Percentiles rank a stretch among this genome's conserved stretches.
These are phyloP conservation scores for Xylariomycetidae sp. DNA, from an alignment of 2,329 filamentous ascomycete genomes.

Conservation along the genomic window DNA sequence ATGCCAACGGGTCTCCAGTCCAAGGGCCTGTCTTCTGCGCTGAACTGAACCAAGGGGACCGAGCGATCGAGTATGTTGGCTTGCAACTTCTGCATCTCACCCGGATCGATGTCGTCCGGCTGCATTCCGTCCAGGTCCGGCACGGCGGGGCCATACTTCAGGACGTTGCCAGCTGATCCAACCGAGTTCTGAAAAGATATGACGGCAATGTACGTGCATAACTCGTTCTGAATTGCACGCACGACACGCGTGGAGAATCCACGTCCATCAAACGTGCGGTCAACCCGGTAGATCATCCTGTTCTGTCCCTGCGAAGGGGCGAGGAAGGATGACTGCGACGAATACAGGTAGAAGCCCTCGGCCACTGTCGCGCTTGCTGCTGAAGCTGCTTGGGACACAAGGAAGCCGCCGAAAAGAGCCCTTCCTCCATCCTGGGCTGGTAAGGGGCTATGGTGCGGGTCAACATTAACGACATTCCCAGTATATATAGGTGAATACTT, in stretches of 20 bases:
- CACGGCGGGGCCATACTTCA: constrained; percentile 1
- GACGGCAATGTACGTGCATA: constrained; percentile 7
- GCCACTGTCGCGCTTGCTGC: constrained; percentile 10
- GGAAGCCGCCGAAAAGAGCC: constrained; percentile 5
- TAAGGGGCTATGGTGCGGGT: background rate
- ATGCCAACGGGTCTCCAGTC: constrained; percentile 6
- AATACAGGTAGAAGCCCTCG: constrained; percentile 6
- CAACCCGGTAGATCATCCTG: constrained; percentile 6
- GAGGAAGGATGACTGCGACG: constrained; percentile 12
- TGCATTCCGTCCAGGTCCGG: constrained; percentile 1
- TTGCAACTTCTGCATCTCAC: constrained; percentile 1
- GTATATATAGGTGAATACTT: background rate
- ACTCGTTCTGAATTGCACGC: constrained; percentile 3
- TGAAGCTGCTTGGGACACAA: constrained; percentile 9
- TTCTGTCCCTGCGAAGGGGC: constrained; percentile 2
- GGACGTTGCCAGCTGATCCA: background rate
- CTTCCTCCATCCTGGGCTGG: constrained; percentile 1
- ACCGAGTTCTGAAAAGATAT: constrained; percentile 10
- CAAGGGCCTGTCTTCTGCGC: constrained; percentile 2
- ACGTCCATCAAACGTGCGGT: constrained; percentile 7
- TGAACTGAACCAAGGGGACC: constrained; percentile 1
- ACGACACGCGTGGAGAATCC: constrained; percentile 10
- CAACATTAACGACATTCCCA: background rate
- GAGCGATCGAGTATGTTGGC: background rate
- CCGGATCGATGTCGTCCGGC: constrained; percentile 2